phyloP scores from a whole-genome alignment of 768 basidiomycete species.

The Amanita polypyramis region DNA sequence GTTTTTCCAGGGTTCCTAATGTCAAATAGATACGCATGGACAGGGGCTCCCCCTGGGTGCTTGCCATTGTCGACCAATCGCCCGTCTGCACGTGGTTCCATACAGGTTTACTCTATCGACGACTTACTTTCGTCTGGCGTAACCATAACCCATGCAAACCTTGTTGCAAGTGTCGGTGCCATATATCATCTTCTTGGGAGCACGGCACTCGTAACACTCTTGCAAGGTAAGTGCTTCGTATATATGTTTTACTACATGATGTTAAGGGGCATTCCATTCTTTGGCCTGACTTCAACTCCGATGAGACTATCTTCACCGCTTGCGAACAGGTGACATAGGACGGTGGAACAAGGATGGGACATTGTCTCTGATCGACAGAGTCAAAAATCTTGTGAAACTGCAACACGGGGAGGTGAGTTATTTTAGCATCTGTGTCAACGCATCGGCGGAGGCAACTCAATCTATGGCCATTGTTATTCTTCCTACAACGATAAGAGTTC shows the following conservation, averaged over 20 bases:
- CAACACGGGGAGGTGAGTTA: slow-evolving; percentile 60
- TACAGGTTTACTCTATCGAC: too few relatives aligned
- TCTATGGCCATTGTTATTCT: slow-evolving; percentile 84
- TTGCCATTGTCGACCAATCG: too few relatives aligned
- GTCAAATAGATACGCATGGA: too few relatives aligned
- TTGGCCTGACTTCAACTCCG: slow-evolving; percentile 81
- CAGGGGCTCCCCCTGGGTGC: too few relatives aligned
- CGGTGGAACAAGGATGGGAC: slow-evolving; percentile 94
- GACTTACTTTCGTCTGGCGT: slow-evolving; percentile 62
- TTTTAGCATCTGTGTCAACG: slow-evolving; percentile 73
- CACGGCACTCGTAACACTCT: slow-evolving; percentile 65
- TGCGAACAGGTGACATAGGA: slow-evolving; percentile 90
- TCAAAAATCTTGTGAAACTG: slow-evolving; percentile 90
- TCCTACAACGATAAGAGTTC: slow-evolving; percentile 26
- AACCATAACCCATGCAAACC: slow-evolving; percentile 76
- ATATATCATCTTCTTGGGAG: slow-evolving; percentile 59
- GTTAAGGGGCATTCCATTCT: slow-evolving; percentile 8
- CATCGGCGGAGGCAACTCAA: slow-evolving; percentile 61
- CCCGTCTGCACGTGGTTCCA: too few relatives aligned
- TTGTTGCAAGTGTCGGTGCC: slow-evolving; percentile 82
- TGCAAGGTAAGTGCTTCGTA: slow-evolving; percentile 58
- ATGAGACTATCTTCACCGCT: slow-evolving; percentile 78
- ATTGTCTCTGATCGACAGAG: slow-evolving; percentile 80
- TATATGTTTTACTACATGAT: not conserved
- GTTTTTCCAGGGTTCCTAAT: too few relatives aligned